Percentiles rank a stretch among this genome's conserved stretches.
Evolutionary conservation across 1,284 basidiomycete genomes (phyloP).

Genomic region (Xanthoconium separans): DNA sequence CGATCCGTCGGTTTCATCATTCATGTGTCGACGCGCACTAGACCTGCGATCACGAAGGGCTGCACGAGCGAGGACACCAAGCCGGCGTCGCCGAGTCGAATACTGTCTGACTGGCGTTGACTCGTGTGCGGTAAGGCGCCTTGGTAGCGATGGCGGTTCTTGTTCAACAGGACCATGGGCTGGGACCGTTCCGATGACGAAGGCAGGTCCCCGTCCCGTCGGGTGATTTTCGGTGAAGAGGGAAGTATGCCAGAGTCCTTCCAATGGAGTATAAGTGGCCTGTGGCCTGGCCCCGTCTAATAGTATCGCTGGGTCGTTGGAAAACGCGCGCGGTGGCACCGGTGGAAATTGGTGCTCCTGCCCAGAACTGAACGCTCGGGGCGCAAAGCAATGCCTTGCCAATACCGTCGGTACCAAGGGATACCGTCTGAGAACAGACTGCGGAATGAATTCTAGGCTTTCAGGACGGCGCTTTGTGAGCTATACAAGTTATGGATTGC

Average conservation of each 20-base stretch:
- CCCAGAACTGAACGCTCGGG: not conserved
- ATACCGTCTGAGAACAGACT: conserved; percentile 27
- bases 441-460: conserved; percentile 26
- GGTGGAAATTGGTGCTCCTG: conserved; percentile 2
- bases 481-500: conserved; percentile 3
- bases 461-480: conserved; percentile 19
- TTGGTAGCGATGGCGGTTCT: not conserved
- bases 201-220: not conserved
- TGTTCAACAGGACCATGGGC: not conserved
- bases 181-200: not conserved
- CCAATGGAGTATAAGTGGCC: not conserved
- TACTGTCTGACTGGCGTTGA: not conserved
- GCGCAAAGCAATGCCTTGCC: not conserved
- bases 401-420: conserved; percentile 11
- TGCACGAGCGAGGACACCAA: conserved; percentile 25
- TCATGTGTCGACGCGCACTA: not conserved
- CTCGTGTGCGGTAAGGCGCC: not conserved
- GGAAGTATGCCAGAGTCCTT: conserved; percentile 3
- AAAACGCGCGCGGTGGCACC: not conserved
- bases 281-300: conserved; percentile 4
- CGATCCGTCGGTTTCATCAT: conserved; percentile 1
- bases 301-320: conserved; percentile 3
- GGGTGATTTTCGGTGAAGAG: not conserved
- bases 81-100: not conserved
- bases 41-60: conserved; percentile 20